Evolutionary conservation across 768 basidiomycete species (phyloP).

Genomic region (Russula sp.): DNA sequence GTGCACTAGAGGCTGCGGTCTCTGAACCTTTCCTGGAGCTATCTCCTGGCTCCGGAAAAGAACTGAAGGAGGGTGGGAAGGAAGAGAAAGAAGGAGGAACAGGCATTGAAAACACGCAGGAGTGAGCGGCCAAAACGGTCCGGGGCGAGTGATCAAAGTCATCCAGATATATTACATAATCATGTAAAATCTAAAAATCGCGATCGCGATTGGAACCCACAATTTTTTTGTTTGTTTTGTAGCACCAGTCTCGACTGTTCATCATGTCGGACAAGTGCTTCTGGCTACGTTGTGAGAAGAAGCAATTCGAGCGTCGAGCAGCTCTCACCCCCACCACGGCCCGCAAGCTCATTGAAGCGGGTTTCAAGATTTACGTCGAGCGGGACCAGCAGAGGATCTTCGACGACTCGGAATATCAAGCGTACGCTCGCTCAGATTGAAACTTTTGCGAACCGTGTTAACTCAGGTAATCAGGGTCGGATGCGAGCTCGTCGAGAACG

Average conservation of each 20-base stretch:
- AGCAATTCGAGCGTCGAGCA: constrained; percentile 88
- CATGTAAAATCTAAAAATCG: too few species aligned
- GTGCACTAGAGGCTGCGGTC: constrained; percentile 20
- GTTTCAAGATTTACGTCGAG: constrained; percentile 90
- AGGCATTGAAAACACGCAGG: constrained; percentile 36
- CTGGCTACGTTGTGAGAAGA: constrained; percentile 98
- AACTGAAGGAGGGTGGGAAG: constrained; percentile 62
- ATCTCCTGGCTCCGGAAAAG: constrained; percentile 62
- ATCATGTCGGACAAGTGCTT: constrained; percentile 54
- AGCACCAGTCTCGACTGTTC: too few species aligned
- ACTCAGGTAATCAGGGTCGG: constrained; percentile 62
- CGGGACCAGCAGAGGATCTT: constrained; percentile 93
- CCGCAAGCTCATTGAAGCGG: constrained; percentile 81
- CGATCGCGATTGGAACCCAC: background rate
- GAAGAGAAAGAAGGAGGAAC: constrained; percentile 58
- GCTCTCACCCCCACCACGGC: constrained; percentile 92
- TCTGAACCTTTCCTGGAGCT: too few species aligned
- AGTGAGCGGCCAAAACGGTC: background rate
- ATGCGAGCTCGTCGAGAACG: constrained; percentile 81
- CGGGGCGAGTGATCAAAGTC: background rate
- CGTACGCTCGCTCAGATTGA: constrained; percentile 53
- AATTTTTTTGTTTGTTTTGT: background rate
- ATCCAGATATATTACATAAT: constrained; percentile 17
- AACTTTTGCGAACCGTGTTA: constrained; percentile 17
- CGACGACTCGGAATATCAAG: constrained; percentile 87